phyloP scores from a whole-genome alignment of 805 yeast species.

The Teunomyces aglyptinius region DNA sequence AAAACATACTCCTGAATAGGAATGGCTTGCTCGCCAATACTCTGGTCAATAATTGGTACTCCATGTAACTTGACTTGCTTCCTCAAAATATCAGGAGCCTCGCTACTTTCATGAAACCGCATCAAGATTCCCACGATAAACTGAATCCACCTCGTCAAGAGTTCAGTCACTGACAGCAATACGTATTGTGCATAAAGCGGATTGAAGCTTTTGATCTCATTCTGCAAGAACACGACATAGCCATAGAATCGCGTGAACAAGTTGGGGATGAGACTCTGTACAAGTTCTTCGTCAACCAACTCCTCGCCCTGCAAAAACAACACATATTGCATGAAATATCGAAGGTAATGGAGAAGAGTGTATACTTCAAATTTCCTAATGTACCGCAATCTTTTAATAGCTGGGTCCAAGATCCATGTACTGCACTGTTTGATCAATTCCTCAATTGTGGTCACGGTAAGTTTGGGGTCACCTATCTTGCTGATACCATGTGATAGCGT shows the following conservation, averaged over 20 bases:
- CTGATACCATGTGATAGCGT: constrained; percentile 21
- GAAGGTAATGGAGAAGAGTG: constrained; percentile 26
- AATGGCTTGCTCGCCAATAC: constrained; percentile 7
- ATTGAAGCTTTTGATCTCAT: background rate
- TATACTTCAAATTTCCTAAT: constrained; percentile 18
- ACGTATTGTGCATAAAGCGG: constrained; percentile 18
- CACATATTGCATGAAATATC: constrained; percentile 26
- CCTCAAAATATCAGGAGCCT: constrained; percentile 5
- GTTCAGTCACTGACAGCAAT: constrained; percentile 26
- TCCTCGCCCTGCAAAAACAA: constrained; percentile 38
- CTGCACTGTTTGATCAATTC: constrained; percentile 21
- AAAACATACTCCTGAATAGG: constrained; percentile 10
- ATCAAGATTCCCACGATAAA: constrained; percentile 32
- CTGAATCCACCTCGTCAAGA: constrained; percentile 29
- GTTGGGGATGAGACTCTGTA: constrained; percentile 14
- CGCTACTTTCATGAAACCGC: constrained; percentile 17
- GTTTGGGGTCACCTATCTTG: constrained; percentile 19
- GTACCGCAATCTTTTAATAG: constrained; percentile 13
- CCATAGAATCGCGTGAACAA: constrained; percentile 15
- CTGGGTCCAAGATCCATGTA: constrained; percentile 23
- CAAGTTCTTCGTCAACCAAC: constrained; percentile 12
- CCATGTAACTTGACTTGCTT: constrained; percentile 4
- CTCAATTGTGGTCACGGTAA: constrained; percentile 17
- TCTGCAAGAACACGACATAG: constrained; percentile 9
- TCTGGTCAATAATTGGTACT: constrained; percentile 2